Evolutionary conservation across 805 yeast species (phyloP), one percentile per base, ranked within the genome.

Genomic region (Pichia thaimueangensis): DNA sequence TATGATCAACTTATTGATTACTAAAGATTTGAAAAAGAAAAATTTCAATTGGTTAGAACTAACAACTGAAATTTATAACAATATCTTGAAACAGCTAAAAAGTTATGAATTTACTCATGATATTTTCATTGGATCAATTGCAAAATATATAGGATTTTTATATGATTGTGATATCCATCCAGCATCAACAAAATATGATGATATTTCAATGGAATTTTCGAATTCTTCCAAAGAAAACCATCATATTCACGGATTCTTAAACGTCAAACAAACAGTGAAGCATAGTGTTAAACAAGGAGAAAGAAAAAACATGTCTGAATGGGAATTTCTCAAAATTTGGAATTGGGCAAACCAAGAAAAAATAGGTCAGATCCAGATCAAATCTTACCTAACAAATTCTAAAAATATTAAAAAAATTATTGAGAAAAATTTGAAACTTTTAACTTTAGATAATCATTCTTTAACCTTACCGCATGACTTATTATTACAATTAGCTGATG

Each of bases 261-360:
- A n/a, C n/a, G 16, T 29, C 19, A 29, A 29, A 11, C 13, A 15
- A 13, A 27, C 41, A 6, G 45, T 42, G 10, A 31, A 29, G 21
- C 39, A 42, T 17, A 32, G 27, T 17, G 30, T 42, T 3, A 42
- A 22, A 5, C 45, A 42, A 15, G 45, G 45, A 13, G 45, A 37
- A 30, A 34, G 22, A n/a, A 43, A 29, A 21, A 43, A 43, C 28
- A 38, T 43, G 39, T 13, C 19, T 16, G 44, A 44, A 23, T 4
- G 12, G 6, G 47, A 40, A 19, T 30, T 44, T 29, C 11, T 40
- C 5, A 15, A 36, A 27, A 40, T 44, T 23, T 44, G 47, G 47
- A 24, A 40, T 13, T 40, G 36, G 37, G 22, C 33, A 11, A 44
- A 40, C 22, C 5, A 12, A 6, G 5, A 13, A 1, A 19, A 24